A percentile compares a stretch with the other conserved stretches of the same genome.
phyloP scores from a whole-genome alignment of 176 grass and related monocot species.

The Elymus sibiricus region DNA sequence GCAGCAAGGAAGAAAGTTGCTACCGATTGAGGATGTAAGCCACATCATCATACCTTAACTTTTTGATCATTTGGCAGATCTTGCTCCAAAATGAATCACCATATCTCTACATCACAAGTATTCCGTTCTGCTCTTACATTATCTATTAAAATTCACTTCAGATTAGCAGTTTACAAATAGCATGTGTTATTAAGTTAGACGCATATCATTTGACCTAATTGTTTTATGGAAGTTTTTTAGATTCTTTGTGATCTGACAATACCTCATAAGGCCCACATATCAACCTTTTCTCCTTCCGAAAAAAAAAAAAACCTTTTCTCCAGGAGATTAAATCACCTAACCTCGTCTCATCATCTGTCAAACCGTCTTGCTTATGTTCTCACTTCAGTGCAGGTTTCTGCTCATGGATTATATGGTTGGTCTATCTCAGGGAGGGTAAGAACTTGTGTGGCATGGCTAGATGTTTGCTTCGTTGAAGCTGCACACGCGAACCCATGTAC shows the following conservation, averaged over 20 bases:
- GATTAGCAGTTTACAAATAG: not conserved
- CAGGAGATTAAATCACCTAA: not conserved
- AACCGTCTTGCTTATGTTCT: constrained; percentile 5
- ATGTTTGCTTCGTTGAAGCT: constrained; percentile 13
- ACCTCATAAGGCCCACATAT: not conserved
- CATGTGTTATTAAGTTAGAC: no score
- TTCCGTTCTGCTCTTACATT: not conserved
- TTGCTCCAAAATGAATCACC: not conserved
- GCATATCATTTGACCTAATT: no score
- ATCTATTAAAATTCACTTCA: not conserved
- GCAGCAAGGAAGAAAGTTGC: constrained; percentile 86
- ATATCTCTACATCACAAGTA: not conserved
- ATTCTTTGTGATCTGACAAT: not conserved
- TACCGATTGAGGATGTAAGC: constrained; percentile 75
- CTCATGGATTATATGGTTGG: constrained; percentile 7
- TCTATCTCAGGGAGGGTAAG: not conserved
- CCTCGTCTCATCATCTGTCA: not conserved
- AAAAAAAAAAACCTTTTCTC: not conserved
- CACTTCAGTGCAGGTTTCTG: constrained; percentile 30
- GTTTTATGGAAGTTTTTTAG: not conserved
- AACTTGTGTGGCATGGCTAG: not conserved
- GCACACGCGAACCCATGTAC: not conserved
- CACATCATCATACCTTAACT: not conserved
- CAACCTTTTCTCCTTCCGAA: no score
- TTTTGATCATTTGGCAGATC: constrained; percentile 1